Conservation (phyloP, 345 rosid genomes). For the Linum usitatissimum region DNA sequence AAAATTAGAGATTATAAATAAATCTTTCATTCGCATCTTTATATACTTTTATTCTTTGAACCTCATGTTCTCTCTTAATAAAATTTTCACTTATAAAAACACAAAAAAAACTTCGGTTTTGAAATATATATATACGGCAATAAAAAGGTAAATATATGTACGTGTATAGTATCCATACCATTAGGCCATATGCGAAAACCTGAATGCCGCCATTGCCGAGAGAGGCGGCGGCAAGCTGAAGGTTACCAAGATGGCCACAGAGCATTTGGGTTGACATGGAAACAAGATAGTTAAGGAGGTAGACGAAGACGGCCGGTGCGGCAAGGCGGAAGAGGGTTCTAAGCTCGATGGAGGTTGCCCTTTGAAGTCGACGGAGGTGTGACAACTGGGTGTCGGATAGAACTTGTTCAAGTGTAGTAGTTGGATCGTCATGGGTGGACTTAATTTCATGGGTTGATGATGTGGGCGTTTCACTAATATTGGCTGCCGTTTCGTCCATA, state of each 20-base stretch:
- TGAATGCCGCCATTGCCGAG: conserved; percentile 21
- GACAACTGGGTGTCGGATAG: conserved; percentile 13
- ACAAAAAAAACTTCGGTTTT: too few relatives aligned
- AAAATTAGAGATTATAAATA: too few relatives aligned
- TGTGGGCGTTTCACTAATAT: too few relatives aligned
- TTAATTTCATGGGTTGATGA: too few relatives aligned
- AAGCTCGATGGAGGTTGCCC: conserved; percentile 13
- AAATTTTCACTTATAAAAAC: too few relatives aligned
- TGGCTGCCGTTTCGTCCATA: too few relatives aligned
- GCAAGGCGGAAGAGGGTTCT: conserved; percentile 17
- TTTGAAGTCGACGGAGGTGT: not conserved
- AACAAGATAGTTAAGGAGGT: conserved; percentile 13
- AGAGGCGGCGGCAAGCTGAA: conserved; percentile 18
- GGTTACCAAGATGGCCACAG: conserved; percentile 20
- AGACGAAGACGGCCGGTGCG: conserved; percentile 13
- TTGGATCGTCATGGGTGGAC: too few relatives aligned
- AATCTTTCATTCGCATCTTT: too few relatives aligned
- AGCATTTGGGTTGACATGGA: conserved; percentile 17
- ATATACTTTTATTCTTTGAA: too few relatives aligned
- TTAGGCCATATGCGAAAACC: conserved; percentile 17
- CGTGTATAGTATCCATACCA: conserved; percentile 8
- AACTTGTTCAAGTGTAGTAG: conserved; percentile 29
- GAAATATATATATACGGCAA: not conserved
- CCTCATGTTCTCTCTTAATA: too few relatives aligned
- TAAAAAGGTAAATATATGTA: too few relatives aligned